Evolutionary conservation across 1,139 yeast species (phyloP), one percentile per base, ranked within the genome.

Genomic region (Oligophagozyma castellii): DNA sequence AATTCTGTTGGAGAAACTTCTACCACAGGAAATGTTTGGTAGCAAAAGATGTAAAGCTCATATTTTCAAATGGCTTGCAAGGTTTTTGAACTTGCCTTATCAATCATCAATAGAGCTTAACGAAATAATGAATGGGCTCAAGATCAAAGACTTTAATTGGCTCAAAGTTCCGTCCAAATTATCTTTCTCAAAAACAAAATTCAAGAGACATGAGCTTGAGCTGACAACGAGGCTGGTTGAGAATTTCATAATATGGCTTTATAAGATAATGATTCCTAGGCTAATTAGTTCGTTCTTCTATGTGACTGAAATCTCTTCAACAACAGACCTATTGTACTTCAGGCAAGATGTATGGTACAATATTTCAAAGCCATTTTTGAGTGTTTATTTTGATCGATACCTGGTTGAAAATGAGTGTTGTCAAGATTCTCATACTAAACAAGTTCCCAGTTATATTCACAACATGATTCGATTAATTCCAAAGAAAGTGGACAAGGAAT

Each of bases 1-100:
- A 2, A 43, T 58, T 1, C 34, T 70, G 1, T 33, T 68, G 3
- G 67, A 65, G 5, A 63, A 60, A 30, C 35, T 76, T 1, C 53
- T 78, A 19, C 83, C 89, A 0, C 24, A 46, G 2, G 60, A 56
- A 6, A 39, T 67, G 2, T 67, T 77, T 59, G 94, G 94, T 0
- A 50, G 69, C 1, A 36, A 36, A 2, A 35, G 40, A 5, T 81
- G 80, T 43, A 66, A 67, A 44, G 33, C 59, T 0, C 35, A 48
- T 1, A 42, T 79, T 0, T 46, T 60, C 24, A 39, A 45, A 2
- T 49, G 53, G 12, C 40, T 78, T 0, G 54, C 65, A 0, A 31
- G 36, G 4, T 56, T 65, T 25, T 37, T 83, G 0, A 46, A 48
- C 12, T 42, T 65, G 5, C 58, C 61, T 0, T 42, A 58, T 5